Base-by-base conservation (phyloP, 495 filamentous ascomycete species). In the Hapsidospora chrysogenum region DNA sequence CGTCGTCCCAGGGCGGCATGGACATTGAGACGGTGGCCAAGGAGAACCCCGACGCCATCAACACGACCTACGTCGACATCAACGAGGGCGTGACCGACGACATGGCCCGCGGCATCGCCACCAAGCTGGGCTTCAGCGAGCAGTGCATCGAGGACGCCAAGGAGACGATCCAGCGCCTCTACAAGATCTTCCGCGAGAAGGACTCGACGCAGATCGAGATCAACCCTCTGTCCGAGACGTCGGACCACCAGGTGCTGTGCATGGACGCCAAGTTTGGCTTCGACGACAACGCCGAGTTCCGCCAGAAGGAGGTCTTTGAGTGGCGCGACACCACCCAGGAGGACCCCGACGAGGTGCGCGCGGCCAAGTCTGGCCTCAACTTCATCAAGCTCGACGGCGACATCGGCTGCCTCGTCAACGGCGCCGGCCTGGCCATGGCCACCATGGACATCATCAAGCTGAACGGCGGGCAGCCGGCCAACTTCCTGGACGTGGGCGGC, bases 371-470 rank as follows among this genome's bases (percentile, higher is more conserved):
- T 33, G 86, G 85, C 37, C 68, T 97, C 36, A 97, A 97, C 73
- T 97, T 97, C 68, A 97, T 97, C 71, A 97, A 97, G 72, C 78
- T 97, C 29, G 92, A 94, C 57, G 89, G 89, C 54, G 89, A 97
- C 57, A 97, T 97, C 56, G 89, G 89, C 53, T 97, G 89, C 67
- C 68, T 97, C 56, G 89, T 97, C 64, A 97, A 97, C 60, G 89
- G 89, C 56, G 89, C 89, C 45, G 89, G 89, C 66, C 79, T 97
- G 39, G 89, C 89, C 54, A 97, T 97, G 89, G 89, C 89, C 37
- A 97, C 89, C 46, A 97, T 97, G 89, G 89, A 97, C 60, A 96
- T 97, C 63, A 97, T 97, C 72, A 97, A 97, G 72, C 74, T 97
- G 18, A 97, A 97, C 64, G 89, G 89, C 50, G 89, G 89, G 35